Percentiles rank a stretch among this genome's conserved stretches.
These are phyloP conservation scores for Avena eriantha DNA, from an alignment of 176 grass and related monocot species.

Conservation along the genomic window DNA sequence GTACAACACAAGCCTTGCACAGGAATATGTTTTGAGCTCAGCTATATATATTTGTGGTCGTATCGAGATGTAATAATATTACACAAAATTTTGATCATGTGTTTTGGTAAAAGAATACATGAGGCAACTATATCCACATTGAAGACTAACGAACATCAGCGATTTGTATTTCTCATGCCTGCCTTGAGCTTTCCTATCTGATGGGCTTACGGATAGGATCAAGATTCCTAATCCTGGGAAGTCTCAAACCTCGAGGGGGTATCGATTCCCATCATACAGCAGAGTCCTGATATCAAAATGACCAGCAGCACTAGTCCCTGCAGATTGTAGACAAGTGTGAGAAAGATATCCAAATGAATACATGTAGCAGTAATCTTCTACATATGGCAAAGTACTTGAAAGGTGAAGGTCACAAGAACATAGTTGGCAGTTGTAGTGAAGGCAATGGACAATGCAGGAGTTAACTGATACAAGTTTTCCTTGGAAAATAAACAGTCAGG, in stretches of 20 bases:
- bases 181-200: not conserved
- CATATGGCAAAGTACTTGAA: not conserved
- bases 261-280: conserved; percentile 94
- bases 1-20: conserved; percentile 26
- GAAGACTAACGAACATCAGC: no score
- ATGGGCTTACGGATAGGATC: not conserved
- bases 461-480: not conserved
- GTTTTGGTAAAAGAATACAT: not conserved
- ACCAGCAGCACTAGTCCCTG: conserved; percentile 89
- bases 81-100: conserved; percentile 26
- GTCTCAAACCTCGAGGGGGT: conserved; percentile 80
- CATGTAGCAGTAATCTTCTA: not conserved
- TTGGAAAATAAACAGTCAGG: not conserved
- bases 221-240: conserved; percentile 63
- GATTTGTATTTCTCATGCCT: not conserved
- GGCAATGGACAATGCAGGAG: not conserved
- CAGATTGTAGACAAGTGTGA: conserved; percentile 38
- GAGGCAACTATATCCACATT: no score
- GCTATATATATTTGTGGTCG: not conserved
- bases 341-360: not conserved
- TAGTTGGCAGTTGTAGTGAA: not conserved
- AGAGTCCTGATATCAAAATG: conserved; percentile 89
- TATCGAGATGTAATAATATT: conserved; percentile 12
- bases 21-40: conserved; percentile 6
- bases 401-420: not conserved